A percentile compares a stretch with the other conserved stretches of the same genome.
phyloP scores from a whole-genome alignment of 805 yeast genomes.

The Candida schatavii region DNA sequence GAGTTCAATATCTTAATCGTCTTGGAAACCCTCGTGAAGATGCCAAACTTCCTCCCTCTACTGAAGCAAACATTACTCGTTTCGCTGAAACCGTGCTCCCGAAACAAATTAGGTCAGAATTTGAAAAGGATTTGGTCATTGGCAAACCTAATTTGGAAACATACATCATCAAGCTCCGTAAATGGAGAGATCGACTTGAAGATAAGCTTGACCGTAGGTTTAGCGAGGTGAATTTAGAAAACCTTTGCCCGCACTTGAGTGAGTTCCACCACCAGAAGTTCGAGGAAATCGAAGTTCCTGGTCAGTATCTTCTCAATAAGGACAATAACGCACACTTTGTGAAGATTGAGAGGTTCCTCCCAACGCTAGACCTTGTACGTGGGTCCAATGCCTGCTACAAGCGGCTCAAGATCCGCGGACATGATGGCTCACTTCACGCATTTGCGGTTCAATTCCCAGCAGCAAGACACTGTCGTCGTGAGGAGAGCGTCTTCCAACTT shows the following conservation, averaged over 20 bases:
- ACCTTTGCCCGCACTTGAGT: conserved; percentile 89
- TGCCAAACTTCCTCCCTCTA: conserved; percentile 83
- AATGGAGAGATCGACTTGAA: conserved; percentile 91
- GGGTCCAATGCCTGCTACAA: conserved; percentile 90
- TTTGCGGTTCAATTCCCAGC: conserved; percentile 98
- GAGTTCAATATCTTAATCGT: conserved; percentile 84
- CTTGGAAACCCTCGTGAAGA: conserved; percentile 84
- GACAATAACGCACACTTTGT: conserved; percentile 89
- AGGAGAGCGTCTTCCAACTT: conserved; percentile 88
- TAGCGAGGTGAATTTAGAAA: conserved; percentile 76
- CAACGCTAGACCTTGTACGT: conserved; percentile 82
- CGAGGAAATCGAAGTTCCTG: conserved; percentile 96
- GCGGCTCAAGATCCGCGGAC: conserved; percentile 84
- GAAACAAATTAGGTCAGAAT: conserved; percentile 81
- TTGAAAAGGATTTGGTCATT: conserved; percentile 85
- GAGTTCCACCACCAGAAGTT: conserved; percentile 98
- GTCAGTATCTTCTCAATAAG: conserved; percentile 86
- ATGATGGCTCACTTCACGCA: conserved; percentile 87
- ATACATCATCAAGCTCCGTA: conserved; percentile 76
- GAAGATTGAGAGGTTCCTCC: conserved; percentile 89
- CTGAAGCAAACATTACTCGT: conserved; percentile 81
- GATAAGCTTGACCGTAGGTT: conserved; percentile 87
- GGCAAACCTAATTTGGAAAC: conserved; percentile 86
- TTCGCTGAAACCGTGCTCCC: conserved; percentile 94
- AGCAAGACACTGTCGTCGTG: conserved; percentile 95